Evolutionary conservation across 495 filamentous ascomycete species (phyloP).

Genomic region (Acidomyces sp.): DNA sequence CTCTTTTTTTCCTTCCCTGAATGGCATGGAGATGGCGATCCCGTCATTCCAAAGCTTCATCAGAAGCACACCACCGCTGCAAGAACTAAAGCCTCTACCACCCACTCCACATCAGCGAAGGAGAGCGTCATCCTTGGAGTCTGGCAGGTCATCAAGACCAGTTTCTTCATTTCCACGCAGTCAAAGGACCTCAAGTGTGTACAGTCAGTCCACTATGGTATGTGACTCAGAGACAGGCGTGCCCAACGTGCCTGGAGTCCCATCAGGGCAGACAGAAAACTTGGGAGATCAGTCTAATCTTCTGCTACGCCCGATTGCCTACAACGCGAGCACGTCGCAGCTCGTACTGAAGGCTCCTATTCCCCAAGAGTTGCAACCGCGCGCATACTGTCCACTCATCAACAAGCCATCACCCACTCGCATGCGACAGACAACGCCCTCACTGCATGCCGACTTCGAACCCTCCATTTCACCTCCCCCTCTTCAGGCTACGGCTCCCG

Average conservation of each 20-base stretch:
- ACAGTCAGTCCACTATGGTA: conserved; percentile 14
- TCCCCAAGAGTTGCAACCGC: conserved; percentile 3
- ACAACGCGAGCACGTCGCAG: conserved; percentile 18
- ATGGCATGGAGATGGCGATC: conserved; percentile 14
- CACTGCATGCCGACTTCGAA: conserved; percentile 1
- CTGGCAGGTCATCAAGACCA: conserved; percentile 1
- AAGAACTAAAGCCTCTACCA: conserved; percentile 12
- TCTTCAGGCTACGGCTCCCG: not conserved
- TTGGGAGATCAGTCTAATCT: conserved; percentile 7
- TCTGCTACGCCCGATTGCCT: conserved; percentile 8
- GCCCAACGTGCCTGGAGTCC: conserved; percentile 1
- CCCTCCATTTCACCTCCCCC: conserved; percentile 15
- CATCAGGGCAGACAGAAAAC: conserved; percentile 9
- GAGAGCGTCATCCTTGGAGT: conserved; percentile 1
- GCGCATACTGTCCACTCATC: conserved; percentile 16
- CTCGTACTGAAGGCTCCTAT: conserved; percentile 4
- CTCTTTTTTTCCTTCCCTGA: conserved; percentile 14
- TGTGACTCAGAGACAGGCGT: conserved; percentile 2
- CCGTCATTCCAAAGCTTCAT: conserved; percentile 20
- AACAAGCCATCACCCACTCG: conserved; percentile 13
- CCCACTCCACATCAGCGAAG: conserved; percentile 5
- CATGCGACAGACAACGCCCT: conserved; percentile 3
- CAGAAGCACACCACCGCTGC: conserved; percentile 9
- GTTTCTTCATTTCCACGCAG: not conserved
- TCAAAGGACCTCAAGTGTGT: conserved; percentile 18